A percentile compares a stretch with the other conserved stretches of the same genome.
These are phyloP conservation scores for Pochonia chlamydosporia DNA, from an alignment of 2,329 filamentous ascomycete species.

Conservation along the genomic window DNA sequence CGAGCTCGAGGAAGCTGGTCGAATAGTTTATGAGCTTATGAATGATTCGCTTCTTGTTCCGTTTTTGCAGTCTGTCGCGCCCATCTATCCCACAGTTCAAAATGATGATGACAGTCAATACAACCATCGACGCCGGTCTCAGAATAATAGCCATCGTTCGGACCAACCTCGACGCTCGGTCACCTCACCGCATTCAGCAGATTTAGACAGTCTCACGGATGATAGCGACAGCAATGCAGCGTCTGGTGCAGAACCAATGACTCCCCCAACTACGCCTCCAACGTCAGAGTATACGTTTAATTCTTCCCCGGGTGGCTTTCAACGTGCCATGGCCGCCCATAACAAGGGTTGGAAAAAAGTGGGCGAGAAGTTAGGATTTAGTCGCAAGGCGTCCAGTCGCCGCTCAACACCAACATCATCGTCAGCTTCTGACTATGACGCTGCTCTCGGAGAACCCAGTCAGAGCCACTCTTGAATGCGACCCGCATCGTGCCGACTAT, in stretches of 20 bases:
- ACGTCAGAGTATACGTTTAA: constrained; percentile 50
- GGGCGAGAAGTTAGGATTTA: constrained; percentile 54
- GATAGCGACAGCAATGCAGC: constrained; percentile 59
- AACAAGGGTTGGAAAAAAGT: constrained; percentile 61
- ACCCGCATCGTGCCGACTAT: not conserved
- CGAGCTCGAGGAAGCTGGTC: constrained; percentile 73
- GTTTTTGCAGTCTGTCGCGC: constrained; percentile 68
- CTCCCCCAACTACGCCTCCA: constrained; percentile 68
- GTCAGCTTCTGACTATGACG: constrained; percentile 27
- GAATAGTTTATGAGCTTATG: constrained; percentile 93
- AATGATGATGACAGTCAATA: constrained; percentile 30
- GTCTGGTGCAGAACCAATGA: constrained; percentile 57
- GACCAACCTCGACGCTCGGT: constrained; percentile 22
- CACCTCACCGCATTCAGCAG: constrained; percentile 38
- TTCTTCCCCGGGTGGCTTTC: constrained; percentile 46
- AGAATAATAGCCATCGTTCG: not conserved
- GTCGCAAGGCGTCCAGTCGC: constrained; percentile 43
- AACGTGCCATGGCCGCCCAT: constrained; percentile 48
- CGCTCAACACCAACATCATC: constrained; percentile 39
- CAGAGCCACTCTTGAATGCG: constrained; percentile 23
- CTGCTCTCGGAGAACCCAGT: constrained; percentile 27
- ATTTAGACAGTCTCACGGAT: constrained; percentile 53
- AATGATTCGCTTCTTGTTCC: constrained; percentile 92
- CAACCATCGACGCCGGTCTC: constrained; percentile 21
- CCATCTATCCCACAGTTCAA: constrained; percentile 27